Conservation (phyloP, 2,329 filamentous ascomycete species). For the Zalaria sp. region DNA sequence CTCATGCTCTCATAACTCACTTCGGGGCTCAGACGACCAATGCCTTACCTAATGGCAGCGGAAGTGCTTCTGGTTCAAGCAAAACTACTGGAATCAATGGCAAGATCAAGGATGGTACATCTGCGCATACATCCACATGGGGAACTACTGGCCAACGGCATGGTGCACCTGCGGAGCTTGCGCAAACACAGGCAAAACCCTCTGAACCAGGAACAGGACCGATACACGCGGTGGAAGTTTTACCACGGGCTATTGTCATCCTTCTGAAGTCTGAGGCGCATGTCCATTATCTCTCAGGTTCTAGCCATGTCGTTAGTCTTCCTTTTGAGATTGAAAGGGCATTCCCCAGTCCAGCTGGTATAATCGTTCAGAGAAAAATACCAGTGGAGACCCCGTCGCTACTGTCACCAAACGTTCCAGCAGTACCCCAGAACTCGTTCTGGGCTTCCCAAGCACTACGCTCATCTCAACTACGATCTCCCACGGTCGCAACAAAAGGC, state of each 20-base stretch:
- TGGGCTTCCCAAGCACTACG: slow-evolving; percentile 49
- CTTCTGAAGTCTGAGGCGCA: slow-evolving; percentile 88
- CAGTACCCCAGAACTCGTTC: slow-evolving; percentile 71
- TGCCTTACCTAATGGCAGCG: too few species aligned
- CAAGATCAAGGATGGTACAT: background rate
- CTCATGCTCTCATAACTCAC: slow-evolving; percentile 73
- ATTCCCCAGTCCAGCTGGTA: slow-evolving; percentile 66
- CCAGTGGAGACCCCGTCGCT: slow-evolving; percentile 24
- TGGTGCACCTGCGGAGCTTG: too few species aligned
- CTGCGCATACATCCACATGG: slow-evolving; percentile 1
- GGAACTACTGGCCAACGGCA: background rate
- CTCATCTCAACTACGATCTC: slow-evolving; percentile 22
- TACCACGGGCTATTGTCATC: slow-evolving; percentile 56
- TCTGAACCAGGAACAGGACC: too few species aligned
- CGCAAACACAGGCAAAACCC: too few species aligned
- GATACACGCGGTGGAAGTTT: too few species aligned
- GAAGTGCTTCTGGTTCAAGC: too few species aligned
- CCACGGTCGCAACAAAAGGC: slow-evolving; percentile 9
- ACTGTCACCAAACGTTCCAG: slow-evolving; percentile 27
- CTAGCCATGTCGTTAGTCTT: slow-evolving; percentile 79
- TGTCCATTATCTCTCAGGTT: slow-evolving; percentile 78
- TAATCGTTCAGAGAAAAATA: slow-evolving; percentile 74
- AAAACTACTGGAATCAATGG: slow-evolving; percentile 8
- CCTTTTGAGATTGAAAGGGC: slow-evolving; percentile 88
- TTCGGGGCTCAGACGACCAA: slow-evolving; percentile 33